These are phyloP conservation scores for Lachancea thermotolerans DNA, from an alignment of 805 yeast species.

Conservation along the genomic window DNA sequence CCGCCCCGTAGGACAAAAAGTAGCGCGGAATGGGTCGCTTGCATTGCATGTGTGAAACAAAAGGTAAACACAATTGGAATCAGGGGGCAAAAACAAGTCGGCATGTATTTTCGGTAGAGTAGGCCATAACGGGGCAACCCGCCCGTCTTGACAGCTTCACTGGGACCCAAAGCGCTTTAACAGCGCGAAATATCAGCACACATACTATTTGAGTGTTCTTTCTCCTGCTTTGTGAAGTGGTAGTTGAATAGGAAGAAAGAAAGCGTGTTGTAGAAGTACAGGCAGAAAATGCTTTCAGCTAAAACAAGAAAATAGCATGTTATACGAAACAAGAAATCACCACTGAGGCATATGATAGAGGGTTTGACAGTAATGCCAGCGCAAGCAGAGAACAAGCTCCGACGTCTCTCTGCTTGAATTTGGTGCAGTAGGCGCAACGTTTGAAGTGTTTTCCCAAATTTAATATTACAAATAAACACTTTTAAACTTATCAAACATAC, in stretches of 20 bases:
- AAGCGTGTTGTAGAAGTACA: neutral
- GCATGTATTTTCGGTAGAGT: neutral
- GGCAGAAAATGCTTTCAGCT: neutral
- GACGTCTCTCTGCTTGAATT: no score
- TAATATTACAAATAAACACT: no score
- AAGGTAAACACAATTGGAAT: neutral
- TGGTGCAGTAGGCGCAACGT: no score
- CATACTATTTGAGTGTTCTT: conserved; percentile 4
- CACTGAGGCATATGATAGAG: no score
- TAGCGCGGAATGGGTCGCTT: no score
- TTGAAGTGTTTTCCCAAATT: no score
- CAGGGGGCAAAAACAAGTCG: neutral
- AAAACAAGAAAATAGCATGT: neutral
- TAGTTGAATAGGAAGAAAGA: neutral
- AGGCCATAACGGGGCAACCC: neutral
- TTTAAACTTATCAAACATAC: no score
- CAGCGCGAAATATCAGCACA: neutral
- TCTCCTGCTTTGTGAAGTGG: neutral
- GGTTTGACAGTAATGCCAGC: no score
- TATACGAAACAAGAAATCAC: neutral
- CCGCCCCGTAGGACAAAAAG: no score
- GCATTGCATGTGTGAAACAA: neutral
- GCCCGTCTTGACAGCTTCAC: neutral
- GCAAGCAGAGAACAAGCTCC: no score
- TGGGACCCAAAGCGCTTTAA: no score